phyloP scores from a whole-genome alignment of 208 protist species.

The Acanthamoeba culbertsoni region DNA sequence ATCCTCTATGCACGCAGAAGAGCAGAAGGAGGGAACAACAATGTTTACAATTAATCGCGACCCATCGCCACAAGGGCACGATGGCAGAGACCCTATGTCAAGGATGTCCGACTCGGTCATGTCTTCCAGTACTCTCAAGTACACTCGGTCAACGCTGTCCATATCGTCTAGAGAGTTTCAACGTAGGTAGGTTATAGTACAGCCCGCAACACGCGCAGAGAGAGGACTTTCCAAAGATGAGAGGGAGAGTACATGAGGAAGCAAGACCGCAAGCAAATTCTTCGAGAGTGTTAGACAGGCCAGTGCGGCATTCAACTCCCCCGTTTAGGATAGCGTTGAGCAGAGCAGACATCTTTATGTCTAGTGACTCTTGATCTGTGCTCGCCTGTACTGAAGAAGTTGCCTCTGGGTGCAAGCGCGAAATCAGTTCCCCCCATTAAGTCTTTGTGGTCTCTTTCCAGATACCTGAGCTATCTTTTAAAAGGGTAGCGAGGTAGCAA shows the following conservation, averaged over 20 bases:
- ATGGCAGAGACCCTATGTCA: background rate
- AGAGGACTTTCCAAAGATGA: background rate
- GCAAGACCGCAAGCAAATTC: background rate
- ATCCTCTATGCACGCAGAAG: background rate
- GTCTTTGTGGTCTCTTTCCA: background rate
- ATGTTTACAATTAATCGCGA: background rate
- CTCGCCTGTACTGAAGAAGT: background rate
- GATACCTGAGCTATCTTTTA: background rate
- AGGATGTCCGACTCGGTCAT: background rate
- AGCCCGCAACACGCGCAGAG: no score
- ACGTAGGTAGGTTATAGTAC: background rate
- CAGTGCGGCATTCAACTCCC: background rate
- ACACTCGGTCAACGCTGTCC: background rate
- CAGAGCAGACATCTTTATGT: background rate
- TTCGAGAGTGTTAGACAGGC: background rate
- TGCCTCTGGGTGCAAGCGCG: background rate
- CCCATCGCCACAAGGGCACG: background rate
- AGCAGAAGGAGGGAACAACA: background rate
- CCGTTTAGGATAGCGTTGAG: background rate
- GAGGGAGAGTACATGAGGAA: background rate
- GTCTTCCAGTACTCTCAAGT: background rate
- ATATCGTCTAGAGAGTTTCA: background rate
- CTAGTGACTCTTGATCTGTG: background rate
- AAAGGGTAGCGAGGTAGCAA: background rate
- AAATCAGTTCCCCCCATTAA: background rate